These are phyloP conservation scores for Psilocybe azurescens DNA, from an alignment of 768 basidiomycete genomes.

Conservation along the genomic window DNA sequence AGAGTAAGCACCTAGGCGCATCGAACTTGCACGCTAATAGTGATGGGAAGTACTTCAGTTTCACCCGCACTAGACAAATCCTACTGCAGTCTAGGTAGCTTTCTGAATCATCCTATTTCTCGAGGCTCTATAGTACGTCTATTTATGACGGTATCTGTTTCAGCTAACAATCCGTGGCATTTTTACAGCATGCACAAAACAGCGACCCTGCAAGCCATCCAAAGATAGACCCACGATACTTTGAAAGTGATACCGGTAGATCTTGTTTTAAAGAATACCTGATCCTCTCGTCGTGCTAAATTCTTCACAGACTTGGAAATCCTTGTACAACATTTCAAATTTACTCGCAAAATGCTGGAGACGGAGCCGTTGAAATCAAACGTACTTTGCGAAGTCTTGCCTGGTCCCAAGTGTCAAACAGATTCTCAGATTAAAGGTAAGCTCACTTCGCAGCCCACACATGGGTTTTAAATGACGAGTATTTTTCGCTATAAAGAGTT, in stretches of 20 bases:
- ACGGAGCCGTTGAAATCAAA: neutral
- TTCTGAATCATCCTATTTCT: slow-evolving; percentile 50
- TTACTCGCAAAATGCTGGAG: neutral
- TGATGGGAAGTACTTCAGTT: slow-evolving; percentile 21
- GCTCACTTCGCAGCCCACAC: neutral
- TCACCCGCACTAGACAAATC: slow-evolving; percentile 42
- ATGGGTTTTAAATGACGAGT: neutral
- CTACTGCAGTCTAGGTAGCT: slow-evolving; percentile 44
- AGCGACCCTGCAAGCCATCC: slow-evolving; percentile 39
- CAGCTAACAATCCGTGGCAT: neutral
- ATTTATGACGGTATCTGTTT: neutral
- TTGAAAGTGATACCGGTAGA: slow-evolving; percentile 44
- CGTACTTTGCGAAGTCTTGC: neutral
- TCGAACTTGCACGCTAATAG: too few species aligned
- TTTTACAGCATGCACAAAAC: slow-evolving; percentile 31
- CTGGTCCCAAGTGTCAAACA: neutral
- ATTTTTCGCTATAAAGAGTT: neutral
- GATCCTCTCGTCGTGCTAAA: too few species aligned
- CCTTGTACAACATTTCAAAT: slow-evolving; percentile 2
- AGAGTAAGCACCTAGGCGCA: slow-evolving; percentile 4
- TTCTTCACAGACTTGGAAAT: neutral
- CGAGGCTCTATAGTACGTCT: slow-evolving; percentile 52
- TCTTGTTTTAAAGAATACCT: neutral
- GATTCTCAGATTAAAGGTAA: neutral
- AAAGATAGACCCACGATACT: slow-evolving; percentile 45